Evolutionary conservation across 129 eudicot species (phyloP), one percentile per base, ranked within the genome.

Genomic region (Glebionis coronaria): DNA sequence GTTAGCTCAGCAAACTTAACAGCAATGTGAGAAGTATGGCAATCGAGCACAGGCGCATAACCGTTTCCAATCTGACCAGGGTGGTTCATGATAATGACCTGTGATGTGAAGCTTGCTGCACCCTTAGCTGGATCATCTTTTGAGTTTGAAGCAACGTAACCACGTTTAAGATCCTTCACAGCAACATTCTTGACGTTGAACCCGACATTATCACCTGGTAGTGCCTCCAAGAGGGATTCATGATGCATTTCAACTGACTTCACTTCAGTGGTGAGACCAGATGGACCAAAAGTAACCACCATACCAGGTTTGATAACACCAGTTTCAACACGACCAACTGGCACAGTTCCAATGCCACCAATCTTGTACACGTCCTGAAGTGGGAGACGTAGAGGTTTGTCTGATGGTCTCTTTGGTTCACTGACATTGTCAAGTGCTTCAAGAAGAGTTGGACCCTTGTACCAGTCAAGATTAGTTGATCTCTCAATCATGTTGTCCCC

Each of bases 311-410:
- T 76, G 70, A 76, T 50, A 3, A 76, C 44, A 0, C 80, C 80
- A 11, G 80, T 76, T 56, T 76, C 80, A 69, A 76, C 80, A 62
- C 81, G 82, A 12, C 82, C 82, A 4, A 77, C 82, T 0, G 82
- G 82, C 38, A 77, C 82, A 16, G 82, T 77, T 71, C 82, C 82
- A 60, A 77, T 77, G 14, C 82, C 82, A 52, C 82, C 82, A 28
- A 77, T 77, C 68, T 77, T 77, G 73, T 77, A 77, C 1, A 77
- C 82, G 35, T 77, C 82, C 63, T 77, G 82, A 9, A 77, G 73
- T n/a, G 82, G 82, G 77, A 77, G 82, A 56, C 82, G 82, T 9
- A 77, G 77, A 1, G 82, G 82, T 68, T 77, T 77, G 77, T 77
- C 82, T 42, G 82, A 56, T 14, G 82, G 82, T 29, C 82, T 66